A percentile compares a stretch with the other conserved stretches of the same genome.
These are phyloP conservation scores for Neonectria sp. DNA, from an alignment of 2,329 filamentous ascomycete genomes.

Conservation along the genomic window DNA sequence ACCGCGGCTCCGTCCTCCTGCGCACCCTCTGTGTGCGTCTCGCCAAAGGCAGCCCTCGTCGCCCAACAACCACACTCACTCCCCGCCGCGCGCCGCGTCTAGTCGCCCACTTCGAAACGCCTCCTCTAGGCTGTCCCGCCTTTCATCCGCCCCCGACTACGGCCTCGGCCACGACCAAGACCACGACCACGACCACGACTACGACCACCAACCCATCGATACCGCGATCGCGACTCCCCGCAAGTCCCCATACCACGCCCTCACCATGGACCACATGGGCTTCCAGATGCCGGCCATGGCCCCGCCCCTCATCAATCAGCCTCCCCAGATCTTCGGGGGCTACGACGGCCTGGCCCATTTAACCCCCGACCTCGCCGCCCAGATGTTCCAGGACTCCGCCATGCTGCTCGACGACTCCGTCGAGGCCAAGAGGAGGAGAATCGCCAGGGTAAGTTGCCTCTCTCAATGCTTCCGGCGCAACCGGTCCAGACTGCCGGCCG, in stretches of 20 bases:
- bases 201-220: slow-evolving; percentile 17
- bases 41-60: neutral
- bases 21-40: neutral
- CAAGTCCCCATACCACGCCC: neutral
- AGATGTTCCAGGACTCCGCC: slow-evolving; percentile 72
- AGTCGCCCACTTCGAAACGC: neutral
- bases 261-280: slow-evolving; percentile 63
- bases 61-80: neutral
- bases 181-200: neutral
- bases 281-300: slow-evolving; percentile 73
- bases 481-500: slow-evolving; percentile 9
- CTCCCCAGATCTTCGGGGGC: slow-evolving; percentile 78
- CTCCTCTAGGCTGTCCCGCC: neutral
- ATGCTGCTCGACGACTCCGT: slow-evolving; percentile 75
- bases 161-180: neutral
- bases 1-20: neutral
- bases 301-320: slow-evolving; percentile 75
- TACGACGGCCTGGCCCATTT: slow-evolving; percentile 74
- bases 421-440: slow-evolving; percentile 90
- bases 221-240: slow-evolving; percentile 2
- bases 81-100: neutral
- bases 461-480: neutral
- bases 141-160: neutral
- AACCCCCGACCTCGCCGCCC: slow-evolving; percentile 70
- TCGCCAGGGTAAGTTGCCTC: slow-evolving; percentile 78